A percentile compares a stretch with the other conserved stretches of the same genome.
These are phyloP conservation scores for Carnegiea gigantea DNA, from an alignment of 179 eudicot genomes.

Conservation along the genomic window DNA sequence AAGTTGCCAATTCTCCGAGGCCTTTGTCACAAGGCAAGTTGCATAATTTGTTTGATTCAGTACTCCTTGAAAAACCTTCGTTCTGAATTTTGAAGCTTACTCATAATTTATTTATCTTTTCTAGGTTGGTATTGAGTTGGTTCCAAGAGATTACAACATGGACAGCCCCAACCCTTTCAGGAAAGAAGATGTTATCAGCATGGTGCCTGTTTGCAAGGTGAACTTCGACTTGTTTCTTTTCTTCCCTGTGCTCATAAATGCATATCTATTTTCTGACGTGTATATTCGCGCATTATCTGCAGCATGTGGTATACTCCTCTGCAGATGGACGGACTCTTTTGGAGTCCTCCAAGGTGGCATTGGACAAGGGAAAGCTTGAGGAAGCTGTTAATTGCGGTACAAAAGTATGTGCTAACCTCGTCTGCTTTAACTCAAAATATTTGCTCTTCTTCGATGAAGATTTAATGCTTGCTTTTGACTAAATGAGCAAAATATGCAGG, in stretches of 20 bases:
- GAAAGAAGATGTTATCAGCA: slow-evolving; percentile 75
- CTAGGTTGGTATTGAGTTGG: slow-evolving; percentile 94
- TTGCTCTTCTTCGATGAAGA: background rate
- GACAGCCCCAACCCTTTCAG: slow-evolving; percentile 73
- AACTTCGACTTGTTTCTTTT: slow-evolving; percentile 19
- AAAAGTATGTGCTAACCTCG: slow-evolving; percentile 46
- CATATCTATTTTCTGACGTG: background rate
- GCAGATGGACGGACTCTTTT: slow-evolving; percentile 86
- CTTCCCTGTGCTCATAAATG: background rate
- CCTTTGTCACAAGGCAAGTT: slow-evolving; percentile 79
- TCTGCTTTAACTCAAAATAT: background rate
- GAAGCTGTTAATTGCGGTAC: slow-evolving; percentile 93
- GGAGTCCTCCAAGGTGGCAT: slow-evolving; percentile 94
- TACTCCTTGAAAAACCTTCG: background rate
- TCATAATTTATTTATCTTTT: background rate
- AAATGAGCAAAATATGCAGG: slow-evolving; percentile 48
- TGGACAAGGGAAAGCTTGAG: slow-evolving; percentile 97
- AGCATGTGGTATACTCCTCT: slow-evolving; percentile 95
- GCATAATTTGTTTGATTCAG: background rate
- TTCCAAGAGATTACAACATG: slow-evolving; percentile 85
- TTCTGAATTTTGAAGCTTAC: background rate
- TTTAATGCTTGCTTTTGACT: slow-evolving; percentile 12
- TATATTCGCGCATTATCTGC: slow-evolving; percentile 24
- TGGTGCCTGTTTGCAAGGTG: slow-evolving; percentile 95
- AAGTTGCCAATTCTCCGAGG: slow-evolving; percentile 87